Base-by-base conservation (phyloP, 2,329 filamentous ascomycete genomes). In the Fusarium sp. region DNA sequence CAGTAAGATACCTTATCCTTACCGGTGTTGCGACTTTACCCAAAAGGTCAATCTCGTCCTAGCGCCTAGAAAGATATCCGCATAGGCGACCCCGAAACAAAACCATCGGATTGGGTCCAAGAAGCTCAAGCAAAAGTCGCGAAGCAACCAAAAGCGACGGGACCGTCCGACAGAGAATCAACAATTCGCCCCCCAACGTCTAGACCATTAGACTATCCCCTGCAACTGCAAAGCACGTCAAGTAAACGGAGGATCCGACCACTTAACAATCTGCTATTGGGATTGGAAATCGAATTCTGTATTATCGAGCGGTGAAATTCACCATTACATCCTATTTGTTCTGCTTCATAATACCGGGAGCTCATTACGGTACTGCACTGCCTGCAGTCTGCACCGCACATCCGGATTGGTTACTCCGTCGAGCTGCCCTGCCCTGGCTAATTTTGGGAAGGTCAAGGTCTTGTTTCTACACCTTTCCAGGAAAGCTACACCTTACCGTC, bases 391-490 rank as follows among this genome's bases (percentile, higher is more conserved):
- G 22, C 43, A 30, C 45, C 53, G 48, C 63, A 48, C 18, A 38
- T 6, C 63, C 64, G 68, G 59, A 58, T 65, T 48, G 59, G 52
- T 56, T 70, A 58, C 68, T 71, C 68, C 68, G 49, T 63, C 43
- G 22, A 44, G 44, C 63, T 59, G 49, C 44, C 38, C 56, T 62
- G 58, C 54, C 67, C 60, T 56, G 34, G 54, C 38, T 25, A 27
- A 38, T 34, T 34, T 34, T 45, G 52, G 34, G 27, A 22, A 18
- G 18, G 10, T 27, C 40, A 22, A 18, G 18, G 12, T 27, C 40
- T 45, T 40, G 48, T 51, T 63, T 58, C 58, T 63, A 41, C 44
- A 49, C 38, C 55, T 25, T 61, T 60, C 51, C 45, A 40, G 25
- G 32, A 38, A 3, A 41, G 41, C 25, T 57, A 49, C 27, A 30